A percentile compares a stretch with the other conserved stretches of the same genome.
These are phyloP conservation scores for Pulchroboletus neoregius DNA, from an alignment of 1,284 basidiomycete species.

Conservation along the genomic window DNA sequence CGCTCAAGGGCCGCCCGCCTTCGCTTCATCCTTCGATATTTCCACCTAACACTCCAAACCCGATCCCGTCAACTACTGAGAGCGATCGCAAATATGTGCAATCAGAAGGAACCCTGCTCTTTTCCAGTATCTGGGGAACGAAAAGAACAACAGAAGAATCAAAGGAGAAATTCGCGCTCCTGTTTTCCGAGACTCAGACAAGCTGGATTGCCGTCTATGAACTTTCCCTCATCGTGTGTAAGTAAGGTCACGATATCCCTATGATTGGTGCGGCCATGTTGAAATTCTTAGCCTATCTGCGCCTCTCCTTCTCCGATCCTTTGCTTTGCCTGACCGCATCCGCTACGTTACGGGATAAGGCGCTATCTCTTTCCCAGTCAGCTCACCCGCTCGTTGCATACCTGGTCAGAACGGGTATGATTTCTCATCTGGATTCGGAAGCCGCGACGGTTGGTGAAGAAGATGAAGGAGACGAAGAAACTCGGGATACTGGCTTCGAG, in stretches of 20 bases:
- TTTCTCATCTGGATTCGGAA: constrained; percentile 17
- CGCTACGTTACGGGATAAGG: constrained; percentile 72
- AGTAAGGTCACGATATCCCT: constrained; percentile 32
- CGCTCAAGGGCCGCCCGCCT: constrained; percentile 32
- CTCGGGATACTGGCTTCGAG: constrained; percentile 53
- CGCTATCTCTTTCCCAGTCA: constrained; percentile 48
- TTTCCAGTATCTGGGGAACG: constrained; percentile 71
- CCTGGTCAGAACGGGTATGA: constrained; percentile 32
- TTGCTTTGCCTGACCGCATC: constrained; percentile 78
- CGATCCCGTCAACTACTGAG: constrained; percentile 64
- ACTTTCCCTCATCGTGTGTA: constrained; percentile 72
- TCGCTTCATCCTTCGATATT: constrained; percentile 58
- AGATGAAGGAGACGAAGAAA: constrained; percentile 29
- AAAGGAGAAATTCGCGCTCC: constrained; percentile 55
- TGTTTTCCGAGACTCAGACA: constrained; percentile 55
- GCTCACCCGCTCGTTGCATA: constrained; percentile 52
- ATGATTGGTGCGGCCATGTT: not conserved
- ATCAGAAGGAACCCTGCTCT: constrained; percentile 70
- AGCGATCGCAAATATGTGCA: constrained; percentile 69
- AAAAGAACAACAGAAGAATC: constrained; percentile 39
- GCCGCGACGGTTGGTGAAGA: constrained; percentile 24
- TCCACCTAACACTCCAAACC: constrained; percentile 72
- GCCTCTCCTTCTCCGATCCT: constrained; percentile 67
- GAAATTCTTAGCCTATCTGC: constrained; percentile 57
- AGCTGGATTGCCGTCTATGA: constrained; percentile 76